Base-by-base conservation (phyloP, 164 flowering plant species). In the Amborella trichopoda region DNA sequence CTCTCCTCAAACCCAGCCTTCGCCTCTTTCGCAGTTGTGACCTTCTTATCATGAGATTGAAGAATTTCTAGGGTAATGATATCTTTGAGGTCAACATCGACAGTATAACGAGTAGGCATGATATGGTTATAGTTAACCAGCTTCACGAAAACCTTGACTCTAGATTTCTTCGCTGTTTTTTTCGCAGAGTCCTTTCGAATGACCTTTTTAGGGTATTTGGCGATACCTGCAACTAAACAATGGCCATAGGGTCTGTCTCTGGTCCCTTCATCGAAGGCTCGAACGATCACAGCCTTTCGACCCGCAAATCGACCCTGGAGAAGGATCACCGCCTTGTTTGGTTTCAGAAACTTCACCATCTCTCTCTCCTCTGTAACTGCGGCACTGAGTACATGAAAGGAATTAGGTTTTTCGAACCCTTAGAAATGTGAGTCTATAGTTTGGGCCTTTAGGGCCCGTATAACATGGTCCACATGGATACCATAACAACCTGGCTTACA, bases 81-180 rank as follows among this genome's bases (percentile, higher is more conserved):
- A 22, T 74, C 76, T 63, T 68, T 74, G 41, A 74, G 62, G 44
- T 74, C 79, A 3, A 74, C 79, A 22, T 74, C 76, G 27, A 71
- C 71, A 10, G 74, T 71, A 72, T 68, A 74, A 9, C 74, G 59
- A 14, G 76, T 72, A 18, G 80, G 77, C 77, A 71, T 73, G 36
- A 68, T 50, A 54, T 76, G 78, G 26, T 61, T 57, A 41, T 61
- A 61, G 55, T 65, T 65, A 2, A 65, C 69, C 6, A 61, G 38
- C 52, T 61, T 56, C 24, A 65, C 28, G 53, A 65, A 61, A 2
- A 54, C 62, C 45, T 65, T 65, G 17, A 56, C 66, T 26, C 69
- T 20, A 8, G 65, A 60, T 21, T 65, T 65, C 65, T 61, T 52
- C 10, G 65, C 68, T 1, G 68, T 55, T 44, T 68, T 68, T 63